phyloP scores from a whole-genome alignment of 1,284 basidiomycete genomes.

The Cutaneotrichosporon arboriforme region DNA sequence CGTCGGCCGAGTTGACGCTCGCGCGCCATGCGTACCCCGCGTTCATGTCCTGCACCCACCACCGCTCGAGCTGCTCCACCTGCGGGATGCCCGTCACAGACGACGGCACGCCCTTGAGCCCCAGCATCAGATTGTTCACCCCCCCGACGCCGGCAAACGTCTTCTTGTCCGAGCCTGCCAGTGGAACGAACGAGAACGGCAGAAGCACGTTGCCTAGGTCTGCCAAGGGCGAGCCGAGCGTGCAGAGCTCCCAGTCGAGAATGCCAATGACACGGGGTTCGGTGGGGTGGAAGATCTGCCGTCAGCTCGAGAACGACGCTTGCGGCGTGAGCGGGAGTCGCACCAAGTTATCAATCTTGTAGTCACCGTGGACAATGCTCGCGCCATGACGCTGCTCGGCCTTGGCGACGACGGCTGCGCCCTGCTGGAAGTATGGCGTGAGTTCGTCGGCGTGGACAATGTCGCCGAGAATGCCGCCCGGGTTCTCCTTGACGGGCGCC shows the following conservation, averaged over 20 bases:
- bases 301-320: neutral
- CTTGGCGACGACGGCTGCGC: constrained; percentile 64
- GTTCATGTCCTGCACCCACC: constrained; percentile 47
- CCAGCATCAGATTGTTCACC: constrained; percentile 8
- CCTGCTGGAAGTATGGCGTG: constrained; percentile 59
- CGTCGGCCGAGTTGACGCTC: neutral
- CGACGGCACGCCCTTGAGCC: constrained; percentile 60
- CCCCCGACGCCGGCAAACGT: neutral
- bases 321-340: neutral
- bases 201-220: constrained; percentile 73
- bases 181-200: constrained; percentile 6
- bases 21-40: constrained; percentile 26
- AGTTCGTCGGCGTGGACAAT: constrained; percentile 64
- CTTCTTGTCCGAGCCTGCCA: neutral
- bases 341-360: constrained; percentile 85
- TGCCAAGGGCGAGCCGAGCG: constrained; percentile 81
- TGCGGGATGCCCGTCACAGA: constrained; percentile 57
- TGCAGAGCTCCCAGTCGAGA: constrained; percentile 94
- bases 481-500: constrained; percentile 52
- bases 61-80: constrained; percentile 63
- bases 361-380: constrained; percentile 79
- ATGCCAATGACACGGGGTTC: constrained; percentile 90
- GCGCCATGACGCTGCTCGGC: constrained; percentile 63
- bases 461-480: constrained; percentile 28
- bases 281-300: constrained; percentile 67